Conservation (phyloP, 768 basidiomycete genomes). For the Leccinum uliginosum region DNA sequence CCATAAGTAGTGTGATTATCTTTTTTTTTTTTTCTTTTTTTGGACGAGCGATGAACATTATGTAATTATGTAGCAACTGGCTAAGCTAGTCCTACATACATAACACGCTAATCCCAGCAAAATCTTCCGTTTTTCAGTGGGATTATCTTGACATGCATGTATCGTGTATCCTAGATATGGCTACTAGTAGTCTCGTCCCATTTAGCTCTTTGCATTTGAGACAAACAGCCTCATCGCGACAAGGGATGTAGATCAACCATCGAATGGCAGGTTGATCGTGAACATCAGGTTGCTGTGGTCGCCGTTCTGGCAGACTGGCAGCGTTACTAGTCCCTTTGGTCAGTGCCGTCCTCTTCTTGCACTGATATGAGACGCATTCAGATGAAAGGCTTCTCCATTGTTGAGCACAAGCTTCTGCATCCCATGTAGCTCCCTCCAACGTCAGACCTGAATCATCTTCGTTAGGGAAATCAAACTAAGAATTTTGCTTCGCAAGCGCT, state of each 20-base stretch:
- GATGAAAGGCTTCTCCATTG: constrained; percentile 73
- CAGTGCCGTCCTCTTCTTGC: constrained; percentile 37
- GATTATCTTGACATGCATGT: constrained; percentile 18
- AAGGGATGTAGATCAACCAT: constrained; percentile 56
- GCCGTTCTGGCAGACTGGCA: constrained; percentile 90
- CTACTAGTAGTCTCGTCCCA: not conserved
- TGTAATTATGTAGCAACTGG: too few relatives aligned
- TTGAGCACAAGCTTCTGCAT: constrained; percentile 59
- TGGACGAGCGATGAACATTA: too few relatives aligned
- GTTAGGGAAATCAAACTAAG: constrained; percentile 4
- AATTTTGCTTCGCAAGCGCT: constrained; percentile 23
- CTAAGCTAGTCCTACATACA: too few relatives aligned
- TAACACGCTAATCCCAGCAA: too few relatives aligned
- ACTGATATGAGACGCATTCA: constrained; percentile 83
- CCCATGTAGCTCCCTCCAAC: constrained; percentile 84
- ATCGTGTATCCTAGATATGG: constrained; percentile 25
- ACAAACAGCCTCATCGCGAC: constrained; percentile 86
- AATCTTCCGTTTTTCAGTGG: too few relatives aligned
- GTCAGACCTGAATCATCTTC: constrained; percentile 57
- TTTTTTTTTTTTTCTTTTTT: too few relatives aligned
- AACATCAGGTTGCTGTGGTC: constrained; percentile 89
- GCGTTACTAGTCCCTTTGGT: constrained; percentile 54
- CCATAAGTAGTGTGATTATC: too few relatives aligned
- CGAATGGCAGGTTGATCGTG: constrained; percentile 81
- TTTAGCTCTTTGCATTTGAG: constrained; percentile 74